Evolutionary conservation across 306 rosid species (phyloP).

Genomic region (Acacia melanoxylon): DNA sequence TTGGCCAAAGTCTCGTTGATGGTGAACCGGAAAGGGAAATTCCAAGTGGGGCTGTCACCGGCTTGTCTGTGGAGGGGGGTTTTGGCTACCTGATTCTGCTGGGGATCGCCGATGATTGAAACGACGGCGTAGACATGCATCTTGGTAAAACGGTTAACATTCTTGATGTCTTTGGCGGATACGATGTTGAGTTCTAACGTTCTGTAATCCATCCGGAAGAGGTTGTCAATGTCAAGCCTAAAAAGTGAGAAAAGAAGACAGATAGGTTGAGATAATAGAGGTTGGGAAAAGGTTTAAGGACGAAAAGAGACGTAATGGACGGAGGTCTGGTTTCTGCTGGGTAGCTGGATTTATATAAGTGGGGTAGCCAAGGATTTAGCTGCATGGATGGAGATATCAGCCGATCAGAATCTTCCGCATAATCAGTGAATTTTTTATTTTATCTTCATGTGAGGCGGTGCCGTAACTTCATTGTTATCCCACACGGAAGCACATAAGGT

Average conservation of each 20-base stretch:
- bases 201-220: conserved; percentile 41
- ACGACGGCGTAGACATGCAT: conserved; percentile 77
- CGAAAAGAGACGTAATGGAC: background rate
- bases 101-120: conserved; percentile 50
- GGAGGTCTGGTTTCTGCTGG: background rate
- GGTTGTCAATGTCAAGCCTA: background rate
- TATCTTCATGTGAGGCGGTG: background rate
- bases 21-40: conserved; percentile 47
- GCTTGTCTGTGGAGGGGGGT: conserved; percentile 44
- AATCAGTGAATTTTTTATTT: background rate
- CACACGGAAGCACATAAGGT: too few relatives aligned
- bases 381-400: too few relatives aligned
- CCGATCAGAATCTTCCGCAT: background rate
- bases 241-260: background rate
- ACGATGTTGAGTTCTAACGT: conserved; percentile 60
- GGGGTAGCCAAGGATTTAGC: background rate
- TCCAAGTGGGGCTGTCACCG: conserved; percentile 68
- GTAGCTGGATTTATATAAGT: background rate
- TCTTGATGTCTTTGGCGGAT: conserved; percentile 71
- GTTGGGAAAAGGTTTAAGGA: background rate
- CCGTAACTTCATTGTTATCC: too few relatives aligned
- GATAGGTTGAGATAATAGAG: background rate
- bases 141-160: conserved; percentile 65
- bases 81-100: conserved; percentile 27
- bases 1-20: conserved; percentile 41